Percentiles rank a stretch among this genome's conserved stretches.
Conservation (phyloP, 1,284 basidiomycete genomes). For the Trametes pubescens region DNA sequence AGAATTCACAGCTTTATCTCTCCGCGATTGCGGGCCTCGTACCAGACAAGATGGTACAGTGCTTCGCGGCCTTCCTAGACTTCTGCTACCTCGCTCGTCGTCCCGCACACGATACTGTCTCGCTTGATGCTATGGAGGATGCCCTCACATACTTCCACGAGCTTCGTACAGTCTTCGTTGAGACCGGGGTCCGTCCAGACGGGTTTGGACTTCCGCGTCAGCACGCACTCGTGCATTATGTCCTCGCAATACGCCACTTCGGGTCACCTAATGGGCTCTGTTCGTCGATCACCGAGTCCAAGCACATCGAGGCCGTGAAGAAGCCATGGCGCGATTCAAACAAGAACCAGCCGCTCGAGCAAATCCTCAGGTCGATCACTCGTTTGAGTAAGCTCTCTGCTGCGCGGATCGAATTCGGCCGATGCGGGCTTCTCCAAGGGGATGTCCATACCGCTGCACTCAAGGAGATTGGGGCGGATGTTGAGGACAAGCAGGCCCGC, state of each 20-base stretch:
- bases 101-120: slow-evolving; percentile 1
- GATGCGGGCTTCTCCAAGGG: neutral
- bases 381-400: slow-evolving; percentile 27
- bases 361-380: slow-evolving; percentile 29
- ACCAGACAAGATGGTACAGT: slow-evolving; percentile 20
- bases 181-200: slow-evolving; percentile 17
- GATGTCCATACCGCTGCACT: neutral
- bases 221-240: slow-evolving; percentile 31
- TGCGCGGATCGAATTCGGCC: slow-evolving; percentile 15
- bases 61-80: slow-evolving; percentile 24
- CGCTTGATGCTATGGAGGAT: neutral
- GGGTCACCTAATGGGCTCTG: slow-evolving; percentile 36
- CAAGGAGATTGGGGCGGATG: neutral
- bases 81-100: slow-evolving; percentile 31
- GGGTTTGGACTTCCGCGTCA: slow-evolving; percentile 33
- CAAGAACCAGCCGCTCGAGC: slow-evolving; percentile 21
- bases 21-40: slow-evolving; percentile 30
- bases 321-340: slow-evolving; percentile 34
- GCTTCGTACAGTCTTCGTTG: slow-evolving; percentile 24
- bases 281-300: slow-evolving; percentile 35
- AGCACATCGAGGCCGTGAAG: slow-evolving; percentile 36
- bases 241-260: slow-evolving; percentile 24
- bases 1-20: slow-evolving; percentile 26
- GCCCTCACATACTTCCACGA: slow-evolving; percentile 18
- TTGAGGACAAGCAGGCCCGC: neutral